Evolutionary conservation across 345 rosid genomes (phyloP), one percentile per base, ranked within the genome.

Genomic region (Eucalyptus pauciflora): DNA sequence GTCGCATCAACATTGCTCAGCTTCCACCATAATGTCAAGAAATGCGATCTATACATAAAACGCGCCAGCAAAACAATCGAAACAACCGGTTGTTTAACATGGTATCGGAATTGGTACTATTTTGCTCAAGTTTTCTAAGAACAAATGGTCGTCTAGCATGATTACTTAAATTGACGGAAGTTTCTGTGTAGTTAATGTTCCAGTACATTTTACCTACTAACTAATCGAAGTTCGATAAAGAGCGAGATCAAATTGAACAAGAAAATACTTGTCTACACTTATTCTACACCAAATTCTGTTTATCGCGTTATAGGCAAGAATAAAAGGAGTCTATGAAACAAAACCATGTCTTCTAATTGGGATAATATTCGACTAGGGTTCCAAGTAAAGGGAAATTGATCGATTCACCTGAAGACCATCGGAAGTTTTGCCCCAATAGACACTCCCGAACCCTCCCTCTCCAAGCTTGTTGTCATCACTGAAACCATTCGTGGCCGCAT

Each of bases 401-500:
- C 48, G 29, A 76, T 86, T 41, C 87, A 94, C 97, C 95, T 95
- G 94, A 88, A 94, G 94, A 33, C 96, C 97, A 64, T 95, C 96
- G 2, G 54, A 52, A 18, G 97, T 95, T 92, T 93, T 95, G n/a
- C 97, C 96, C 96, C 95, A 95, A 33, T 93, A 95, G 86, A 95
- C 97, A 91, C 97, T 94, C 69, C 97, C 97, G 85, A 95, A 94
- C 5, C 95, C 94, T 67, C 94, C 95, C 90, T 94, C 93, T 60
- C 95, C 95, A 48, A 94, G 94, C 91, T 91, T 93, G 89, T 94
- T 95, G 46, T 94, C 96, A 20, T 95, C 97, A 49, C 94, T 92
- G 89, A 95, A 95, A n/a, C 96, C 97, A 89, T 93, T 93, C 12
- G 97, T 95, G 14, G 97, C 97, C 51, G 89, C 25, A 27, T 92